Base-by-base conservation (phyloP, 2,329 filamentous ascomycete genomes). In the Endothia cerciana region DNA sequence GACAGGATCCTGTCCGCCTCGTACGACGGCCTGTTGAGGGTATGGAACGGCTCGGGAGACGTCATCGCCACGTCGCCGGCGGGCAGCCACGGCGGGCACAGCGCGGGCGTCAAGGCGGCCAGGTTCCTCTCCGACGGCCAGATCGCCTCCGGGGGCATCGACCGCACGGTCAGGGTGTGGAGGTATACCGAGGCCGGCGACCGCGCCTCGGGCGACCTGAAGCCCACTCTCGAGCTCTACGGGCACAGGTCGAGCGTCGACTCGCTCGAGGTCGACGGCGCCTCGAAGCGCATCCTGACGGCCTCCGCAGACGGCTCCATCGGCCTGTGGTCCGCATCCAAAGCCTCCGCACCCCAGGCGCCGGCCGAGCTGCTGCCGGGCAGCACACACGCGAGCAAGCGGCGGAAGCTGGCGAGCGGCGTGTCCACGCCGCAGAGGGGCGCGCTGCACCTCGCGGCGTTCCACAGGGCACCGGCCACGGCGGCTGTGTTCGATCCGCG, bases 31-130 rank as follows among this genome's bases (percentile, higher is more conserved):
- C 80, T 97, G 19, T 80, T 98, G 64, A 85, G 94, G 70, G 85
- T 98, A 69, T 99, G 95, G 94, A 91, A 95, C 72, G 89, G 89
- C 70, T 94, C 93, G 0, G 93, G 92, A n/a, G 86, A 95, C 68
- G 82, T 91, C n/a, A 82, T 97, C 65, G 91, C 92, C 3, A 92
- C 90, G 0, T 94, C 93, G 1, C 80, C 88, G 1, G 84, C 87
- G 3, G 84, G 84, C 8, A 83, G 83, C 66, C 85, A 86, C 43
- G 90, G 91, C 60, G 91, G 92, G 11, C 93, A 97, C 79, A 87
- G 86, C 11, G 87, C 90, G 51, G 89, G 91, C 68, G 83, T 94
- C 74, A 96, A 94, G 77, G 84, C 89, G n/a, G 92, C 91, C 38
- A 92, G 89, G 73, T 98, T 95, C 81, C 77, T 97, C 58, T 91